Base-by-base conservation (phyloP, 306 rosid species). In the Quercus parvula region DNA sequence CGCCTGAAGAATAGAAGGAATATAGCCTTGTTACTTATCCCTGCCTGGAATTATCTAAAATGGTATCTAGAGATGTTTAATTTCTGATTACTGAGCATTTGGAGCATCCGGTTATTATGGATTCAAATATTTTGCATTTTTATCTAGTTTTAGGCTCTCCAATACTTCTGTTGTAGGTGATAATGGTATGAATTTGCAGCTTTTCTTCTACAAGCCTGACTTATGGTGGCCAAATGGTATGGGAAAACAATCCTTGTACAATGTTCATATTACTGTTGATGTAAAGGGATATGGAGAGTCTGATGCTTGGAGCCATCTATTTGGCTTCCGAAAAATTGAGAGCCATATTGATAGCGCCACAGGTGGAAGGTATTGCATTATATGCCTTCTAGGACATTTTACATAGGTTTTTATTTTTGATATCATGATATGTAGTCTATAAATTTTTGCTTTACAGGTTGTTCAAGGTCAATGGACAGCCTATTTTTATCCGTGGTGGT, bases 211-310 rank as follows among this genome's bases (percentile, higher is more conserved):
- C 88, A 92, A 92, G 80, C 99, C 99, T 62, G 79, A 92, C 84
- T 87, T 94, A 77, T 94, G 99, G 99, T 94, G 99, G 99, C 99
- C 99, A 11, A 94, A 94, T 77, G 97, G 99, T 80, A 92, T 94
- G 99, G 99, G 99, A 64, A 92, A 92, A 81, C 99, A 94, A 84
- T 81, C 89, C 78, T 77, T 94, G 84, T 92, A 94, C 84, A 83
- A 85, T 30, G 97, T 92, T 77, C 84, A 75, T 66, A 85, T 94
- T 76, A 84, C 79, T 81, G 54, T 92, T 35, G 94, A 94, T 77
- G 94, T 91, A 69, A 85, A 92, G 81, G 99, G 90, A 75, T 82
- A 81, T 75, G 99, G 97, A 64, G 94, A 94, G 88, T 94, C 99
- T 75, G 97, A 94, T 85, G 82, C 87, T 7, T 94, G 97, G 97